Evolutionary conservation across 106 monocot species (phyloP).

Genomic region (Amphibolis antarctica): DNA sequence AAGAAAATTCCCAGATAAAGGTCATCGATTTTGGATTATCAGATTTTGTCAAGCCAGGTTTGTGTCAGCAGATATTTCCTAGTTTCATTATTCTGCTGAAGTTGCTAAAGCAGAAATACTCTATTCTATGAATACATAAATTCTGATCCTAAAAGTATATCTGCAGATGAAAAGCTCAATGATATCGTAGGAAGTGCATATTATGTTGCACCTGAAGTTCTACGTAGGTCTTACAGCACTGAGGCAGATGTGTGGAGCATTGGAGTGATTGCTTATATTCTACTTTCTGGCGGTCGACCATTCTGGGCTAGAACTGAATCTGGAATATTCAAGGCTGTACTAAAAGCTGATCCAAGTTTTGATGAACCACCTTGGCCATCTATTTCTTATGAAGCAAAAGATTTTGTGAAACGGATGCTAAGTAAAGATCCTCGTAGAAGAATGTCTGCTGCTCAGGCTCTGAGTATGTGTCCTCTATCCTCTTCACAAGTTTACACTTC

Average conservation of each 20-base stretch:
- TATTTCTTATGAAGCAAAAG: constrained; percentile 59
- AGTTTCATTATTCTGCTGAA: background rate
- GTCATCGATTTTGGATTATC: constrained; percentile 94
- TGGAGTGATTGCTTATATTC: constrained; percentile 75
- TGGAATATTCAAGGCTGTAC: constrained; percentile 66
- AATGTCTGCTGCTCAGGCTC: constrained; percentile 73
- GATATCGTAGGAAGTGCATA: constrained; percentile 61
- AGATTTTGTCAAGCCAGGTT: constrained; percentile 93
- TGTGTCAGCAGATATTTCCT: background rate
- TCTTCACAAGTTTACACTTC: no score
- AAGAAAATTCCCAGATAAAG: constrained; percentile 67
- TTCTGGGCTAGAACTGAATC: constrained; percentile 87
- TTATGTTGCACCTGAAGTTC: constrained; percentile 53
- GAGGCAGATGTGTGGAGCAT: constrained; percentile 89
- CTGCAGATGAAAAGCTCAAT: constrained; percentile 52
- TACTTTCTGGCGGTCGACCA: constrained; percentile 74
- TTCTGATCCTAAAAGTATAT: background rate
- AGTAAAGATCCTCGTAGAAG: constrained; percentile 77
- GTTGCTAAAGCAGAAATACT: background rate
- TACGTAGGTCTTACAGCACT: constrained; percentile 48
- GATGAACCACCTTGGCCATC: constrained; percentile 67
- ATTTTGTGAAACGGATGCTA: constrained; percentile 64
- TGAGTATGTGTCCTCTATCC: constrained; percentile 29
- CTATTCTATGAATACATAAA: background rate
- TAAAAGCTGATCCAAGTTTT: constrained; percentile 78